These are phyloP conservation scores for Aurinia saxatilis DNA, from an alignment of 345 rosid species.

Conservation along the genomic window DNA sequence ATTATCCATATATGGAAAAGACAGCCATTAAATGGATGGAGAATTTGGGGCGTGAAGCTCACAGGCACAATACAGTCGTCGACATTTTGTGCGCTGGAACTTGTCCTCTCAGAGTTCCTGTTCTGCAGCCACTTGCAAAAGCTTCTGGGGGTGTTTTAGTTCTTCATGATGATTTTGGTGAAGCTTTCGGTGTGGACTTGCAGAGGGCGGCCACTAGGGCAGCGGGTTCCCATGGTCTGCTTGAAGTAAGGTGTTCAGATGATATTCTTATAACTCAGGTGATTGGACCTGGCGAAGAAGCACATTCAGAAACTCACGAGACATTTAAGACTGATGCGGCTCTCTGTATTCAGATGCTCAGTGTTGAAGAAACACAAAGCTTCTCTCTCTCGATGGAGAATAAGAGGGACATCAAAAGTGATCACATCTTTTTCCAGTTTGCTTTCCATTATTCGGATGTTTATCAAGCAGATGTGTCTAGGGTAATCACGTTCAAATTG, in stretches of 20 bases:
- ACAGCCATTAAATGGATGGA: slow-evolving; percentile 85
- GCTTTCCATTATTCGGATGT: slow-evolving; percentile 64
- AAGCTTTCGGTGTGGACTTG: slow-evolving; percentile 94
- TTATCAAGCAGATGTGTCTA: slow-evolving; percentile 81
- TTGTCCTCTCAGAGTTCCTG: slow-evolving; percentile 84
- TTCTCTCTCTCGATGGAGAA: slow-evolving; percentile 82
- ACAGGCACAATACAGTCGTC: slow-evolving; percentile 61
- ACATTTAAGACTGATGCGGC: slow-evolving; percentile 59
- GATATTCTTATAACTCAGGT: slow-evolving; percentile 86
- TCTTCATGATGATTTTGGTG: slow-evolving; percentile 98
- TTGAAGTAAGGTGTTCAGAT: slow-evolving; percentile 94
- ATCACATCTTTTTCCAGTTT: slow-evolving; percentile 76
- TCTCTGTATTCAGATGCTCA: slow-evolving; percentile 70
- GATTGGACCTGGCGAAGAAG: slow-evolving; percentile 97
- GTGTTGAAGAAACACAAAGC: slow-evolving; percentile 94
- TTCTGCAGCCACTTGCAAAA: slow-evolving; percentile 87
- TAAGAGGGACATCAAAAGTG: slow-evolving; percentile 69
- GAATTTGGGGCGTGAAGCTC: slow-evolving; percentile 72
- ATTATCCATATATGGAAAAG: slow-evolving; percentile 84
- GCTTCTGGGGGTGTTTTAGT: slow-evolving; percentile 94
- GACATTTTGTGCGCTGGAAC: slow-evolving; percentile 98
- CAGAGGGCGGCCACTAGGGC: slow-evolving; percentile 89
- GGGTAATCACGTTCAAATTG: slow-evolving; percentile 77
- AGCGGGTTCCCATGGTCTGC: slow-evolving; percentile 72
- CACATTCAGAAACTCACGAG: slow-evolving; percentile 66